Evolutionary conservation across 2,329 filamentous ascomycete genomes (phyloP).

Genomic region (Xylariaceae sp.): DNA sequence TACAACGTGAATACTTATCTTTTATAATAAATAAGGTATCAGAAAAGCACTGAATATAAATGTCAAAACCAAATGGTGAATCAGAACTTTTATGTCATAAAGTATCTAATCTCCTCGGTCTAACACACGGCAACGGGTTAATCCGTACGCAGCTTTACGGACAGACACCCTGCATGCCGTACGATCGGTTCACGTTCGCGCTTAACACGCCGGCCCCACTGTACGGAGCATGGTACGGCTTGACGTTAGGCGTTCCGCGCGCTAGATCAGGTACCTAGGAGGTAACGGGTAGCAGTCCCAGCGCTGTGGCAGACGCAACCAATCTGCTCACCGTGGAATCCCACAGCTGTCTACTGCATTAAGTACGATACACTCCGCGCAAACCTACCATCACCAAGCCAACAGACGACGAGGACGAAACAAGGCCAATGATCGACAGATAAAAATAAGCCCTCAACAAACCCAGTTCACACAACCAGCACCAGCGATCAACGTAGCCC

Average conservation of each 20-base stretch:
- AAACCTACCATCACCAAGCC: not conserved
- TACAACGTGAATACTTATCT: no score
- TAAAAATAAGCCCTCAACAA: slow-evolving; percentile 8
- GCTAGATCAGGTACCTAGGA: no score
- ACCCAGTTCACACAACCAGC: not conserved
- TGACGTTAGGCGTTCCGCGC: not conserved
- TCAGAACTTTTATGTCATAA: no score
- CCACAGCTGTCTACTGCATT: no score
- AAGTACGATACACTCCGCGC: not conserved
- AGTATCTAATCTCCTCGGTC: no score
- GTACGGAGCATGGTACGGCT: not conserved
- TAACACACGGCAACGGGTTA: not conserved
- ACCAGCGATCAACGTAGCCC: not conserved
- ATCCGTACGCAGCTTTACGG: not conserved
- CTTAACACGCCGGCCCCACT: not conserved
- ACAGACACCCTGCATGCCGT: slow-evolving; percentile 24
- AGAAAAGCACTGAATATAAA: no score
- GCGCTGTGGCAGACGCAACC: no score
- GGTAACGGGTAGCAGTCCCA: no score
- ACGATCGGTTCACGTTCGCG: not conserved
- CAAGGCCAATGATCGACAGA: slow-evolving; percentile 25
- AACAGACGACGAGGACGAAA: not conserved
- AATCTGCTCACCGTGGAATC: no score
- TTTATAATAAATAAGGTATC: no score
- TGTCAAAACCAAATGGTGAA: no score